phyloP scores from a whole-genome alignment of 257 asterid genomes.

The Penstemon barbatus region DNA sequence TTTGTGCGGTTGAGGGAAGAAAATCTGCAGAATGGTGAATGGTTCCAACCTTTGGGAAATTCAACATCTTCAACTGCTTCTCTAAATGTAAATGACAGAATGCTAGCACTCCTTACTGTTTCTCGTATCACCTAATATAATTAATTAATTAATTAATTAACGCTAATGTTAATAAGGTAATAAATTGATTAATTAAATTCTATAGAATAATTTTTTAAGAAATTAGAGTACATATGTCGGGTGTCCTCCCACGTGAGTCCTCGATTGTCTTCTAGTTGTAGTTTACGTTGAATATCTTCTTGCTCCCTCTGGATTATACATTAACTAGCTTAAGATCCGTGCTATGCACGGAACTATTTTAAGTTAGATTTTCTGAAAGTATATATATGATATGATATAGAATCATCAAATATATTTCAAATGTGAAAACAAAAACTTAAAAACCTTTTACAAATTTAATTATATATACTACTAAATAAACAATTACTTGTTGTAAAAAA shows the following conservation, averaged over 20 bases:
- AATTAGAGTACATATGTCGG: constrained; percentile 43
- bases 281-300: constrained; percentile 38
- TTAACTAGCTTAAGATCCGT: too few relatives aligned
- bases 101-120: constrained; percentile 66
- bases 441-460: too few relatives aligned
- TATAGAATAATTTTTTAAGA: not conserved
- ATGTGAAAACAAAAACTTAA: too few relatives aligned
- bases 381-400: too few relatives aligned
- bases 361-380: too few relatives aligned
- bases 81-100: constrained; percentile 69
- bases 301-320: constrained; percentile 55
- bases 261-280: constrained; percentile 30
- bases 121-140: constrained; percentile 60
- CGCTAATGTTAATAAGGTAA: not conserved
- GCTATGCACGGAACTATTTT: too few relatives aligned
- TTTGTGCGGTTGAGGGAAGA: constrained; percentile 61
- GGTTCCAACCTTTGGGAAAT: constrained; percentile 80
- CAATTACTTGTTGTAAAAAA: too few relatives aligned
- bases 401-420: too few relatives aligned
- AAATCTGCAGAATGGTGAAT: constrained; percentile 63
- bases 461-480: too few relatives aligned
- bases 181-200: not conserved
- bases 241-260: constrained; percentile 75
- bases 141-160: not conserved
- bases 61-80: constrained; percentile 74